Conservation (phyloP, 331 rosid species). For the Arachis monticola region DNA sequence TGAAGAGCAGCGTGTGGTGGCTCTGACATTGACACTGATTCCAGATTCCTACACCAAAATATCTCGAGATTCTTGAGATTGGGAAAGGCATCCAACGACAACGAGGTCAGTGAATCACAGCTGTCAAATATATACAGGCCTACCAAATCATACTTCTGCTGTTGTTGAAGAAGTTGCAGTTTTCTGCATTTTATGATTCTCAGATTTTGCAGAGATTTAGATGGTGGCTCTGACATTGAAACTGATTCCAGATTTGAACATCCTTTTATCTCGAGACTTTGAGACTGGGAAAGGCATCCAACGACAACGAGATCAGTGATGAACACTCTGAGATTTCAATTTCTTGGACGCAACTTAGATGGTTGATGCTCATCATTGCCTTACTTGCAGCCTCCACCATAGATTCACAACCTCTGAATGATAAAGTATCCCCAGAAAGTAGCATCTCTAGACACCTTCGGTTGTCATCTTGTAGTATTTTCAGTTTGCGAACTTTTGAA, state of each 20-base stretch:
- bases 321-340: neutral
- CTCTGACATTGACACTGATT: neutral
- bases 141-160: neutral
- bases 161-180: neutral
- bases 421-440: neutral
- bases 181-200: too few relatives aligned
- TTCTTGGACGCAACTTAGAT: neutral
- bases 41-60: neutral
- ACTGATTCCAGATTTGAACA: too few relatives aligned
- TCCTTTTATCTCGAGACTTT: too few relatives aligned
- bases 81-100: slow-evolving; percentile 22
- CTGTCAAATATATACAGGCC: neutral
- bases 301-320: neutral
- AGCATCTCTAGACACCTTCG: too few relatives aligned
- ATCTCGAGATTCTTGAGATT: too few relatives aligned
- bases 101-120: neutral
- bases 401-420: neutral
- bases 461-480: neutral
- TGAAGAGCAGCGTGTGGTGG: neutral
- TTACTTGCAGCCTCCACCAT: neutral
- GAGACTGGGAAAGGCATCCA: neutral
- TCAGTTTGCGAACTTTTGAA: neutral
- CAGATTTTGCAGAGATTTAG: neutral
- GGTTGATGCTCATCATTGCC: neutral
- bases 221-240: too few relatives aligned